Percentiles rank a stretch among this genome's conserved stretches.
These are phyloP conservation scores for Xerocomellus dryophilus DNA, from an alignment of 768 basidiomycete genomes.

Conservation along the genomic window DNA sequence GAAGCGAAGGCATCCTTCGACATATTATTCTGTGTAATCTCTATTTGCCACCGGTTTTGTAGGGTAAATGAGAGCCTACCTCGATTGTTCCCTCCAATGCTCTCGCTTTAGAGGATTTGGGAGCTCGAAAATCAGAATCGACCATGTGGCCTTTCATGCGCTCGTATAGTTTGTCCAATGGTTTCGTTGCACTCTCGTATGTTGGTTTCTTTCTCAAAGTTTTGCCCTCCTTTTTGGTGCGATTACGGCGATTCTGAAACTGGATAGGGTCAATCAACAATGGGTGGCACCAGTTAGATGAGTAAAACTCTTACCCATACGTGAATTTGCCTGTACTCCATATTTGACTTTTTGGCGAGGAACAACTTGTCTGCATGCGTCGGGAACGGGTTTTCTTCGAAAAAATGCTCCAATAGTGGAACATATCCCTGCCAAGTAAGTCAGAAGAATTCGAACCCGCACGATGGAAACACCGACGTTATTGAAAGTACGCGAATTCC, in stretches of 20 bases:
- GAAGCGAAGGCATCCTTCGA: not conserved
- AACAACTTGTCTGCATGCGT: slow-evolving; percentile 12
- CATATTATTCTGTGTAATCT: fast-evolving
- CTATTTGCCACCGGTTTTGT: no score
- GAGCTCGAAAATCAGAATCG: not conserved
- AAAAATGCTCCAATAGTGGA: slow-evolving; percentile 12
- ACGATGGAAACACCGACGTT: no score
- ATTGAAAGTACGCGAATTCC: no score
- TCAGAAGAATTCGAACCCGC: no score
- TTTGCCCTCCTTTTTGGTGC: slow-evolving; percentile 3
- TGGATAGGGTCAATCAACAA: not conserved
- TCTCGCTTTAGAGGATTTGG: fast-evolving
- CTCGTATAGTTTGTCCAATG: not conserved
- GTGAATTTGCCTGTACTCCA: slow-evolving; percentile 18
- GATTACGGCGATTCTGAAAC: slow-evolving; percentile 18
- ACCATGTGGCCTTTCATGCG: not conserved
- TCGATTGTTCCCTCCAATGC: no score
- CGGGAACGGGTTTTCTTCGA: slow-evolving; percentile 11
- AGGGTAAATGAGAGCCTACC: no score
- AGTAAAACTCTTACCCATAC: slow-evolving; percentile 18
- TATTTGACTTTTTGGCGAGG: slow-evolving; percentile 7
- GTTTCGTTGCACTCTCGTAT: not conserved
- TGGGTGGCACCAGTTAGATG: no score
- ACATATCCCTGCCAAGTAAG: not conserved
- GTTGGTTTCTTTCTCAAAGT: not conserved